These are phyloP conservation scores for Skeletonema potamos DNA, from an alignment of 108 stramenopile species.

Conservation along the genomic window DNA sequence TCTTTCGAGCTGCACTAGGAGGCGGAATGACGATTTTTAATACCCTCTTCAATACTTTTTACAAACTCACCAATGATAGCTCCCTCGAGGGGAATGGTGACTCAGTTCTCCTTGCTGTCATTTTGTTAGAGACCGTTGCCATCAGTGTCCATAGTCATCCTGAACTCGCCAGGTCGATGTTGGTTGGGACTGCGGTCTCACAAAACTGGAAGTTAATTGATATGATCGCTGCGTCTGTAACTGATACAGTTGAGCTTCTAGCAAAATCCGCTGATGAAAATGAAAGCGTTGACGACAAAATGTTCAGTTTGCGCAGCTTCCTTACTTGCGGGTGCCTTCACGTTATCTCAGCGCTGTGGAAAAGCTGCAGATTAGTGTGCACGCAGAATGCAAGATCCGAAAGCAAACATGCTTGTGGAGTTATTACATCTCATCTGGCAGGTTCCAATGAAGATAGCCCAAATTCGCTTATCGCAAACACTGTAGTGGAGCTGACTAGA, in stretches of 20 bases:
- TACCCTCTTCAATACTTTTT: constrained; percentile 4
- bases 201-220: constrained; percentile 31
- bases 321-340: constrained; percentile 30
- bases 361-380: constrained; percentile 25
- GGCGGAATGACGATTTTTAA: constrained; percentile 9
- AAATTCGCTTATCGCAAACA: constrained; percentile 16
- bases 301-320: constrained; percentile 24
- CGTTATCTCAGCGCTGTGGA: constrained; percentile 35
- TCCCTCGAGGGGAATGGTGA: constrained; percentile 4
- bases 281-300: constrained; percentile 2
- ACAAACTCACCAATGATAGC: constrained; percentile 1
- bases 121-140: constrained; percentile 26
- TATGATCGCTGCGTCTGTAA: constrained; percentile 11
- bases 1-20: constrained; percentile 17
- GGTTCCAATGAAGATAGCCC: neutral
- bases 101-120: constrained; percentile 4
- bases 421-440: constrained; percentile 16
- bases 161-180: constrained; percentile 24
- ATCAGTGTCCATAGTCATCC: constrained; percentile 18
- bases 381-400: constrained; percentile 8
- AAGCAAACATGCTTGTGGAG: constrained; percentile 26
- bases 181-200: constrained; percentile 8
- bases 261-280: constrained; percentile 15
- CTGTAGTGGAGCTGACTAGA: constrained; percentile 19
- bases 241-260: neutral